Evolutionary conservation across 2,329 filamentous ascomycete genomes (phyloP), one percentile per base, ranked within the genome.

Genomic region (Trichothecium sympodiale): DNA sequence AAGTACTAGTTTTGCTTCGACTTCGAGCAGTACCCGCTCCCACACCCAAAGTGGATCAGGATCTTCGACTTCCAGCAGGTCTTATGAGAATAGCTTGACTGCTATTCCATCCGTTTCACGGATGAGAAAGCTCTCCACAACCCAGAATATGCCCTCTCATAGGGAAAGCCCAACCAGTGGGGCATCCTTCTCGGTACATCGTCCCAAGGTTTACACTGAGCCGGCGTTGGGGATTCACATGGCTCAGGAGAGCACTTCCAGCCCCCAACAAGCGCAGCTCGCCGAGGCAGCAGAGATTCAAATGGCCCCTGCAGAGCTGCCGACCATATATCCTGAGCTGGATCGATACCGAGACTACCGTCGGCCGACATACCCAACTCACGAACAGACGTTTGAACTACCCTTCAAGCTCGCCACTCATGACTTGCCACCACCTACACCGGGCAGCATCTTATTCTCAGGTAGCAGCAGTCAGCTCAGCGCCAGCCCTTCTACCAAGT

Each of bases 401-500:
- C 69, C 69, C 4, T 71, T 72, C 44, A 69, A 69, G 29, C 54
- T 80, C 16, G 65, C 75, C 20, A 80, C 76, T 3, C 72, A 81
- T 36, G 70, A 81, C 45, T 61, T 81, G 5, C 74, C 77, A n/a
- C 74, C 77, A 6, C 76, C 76, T 8, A 79, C 76, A 5, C 77
- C 79, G 8, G 53, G 46, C 13, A 61, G 56, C 18, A 31, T 54
- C n/a, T 59, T 74, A 7, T 77, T 80, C 35, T 77, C 74, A 0
- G 69, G 69, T 29, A 67, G 61, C 14, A 72, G 68, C 49, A 75
- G 68, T 42, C 65, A 71, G 41, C 39, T 65, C 29, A 73, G 72
- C 54, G 71, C 67, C 3, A 86, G 80, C 39, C 80, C 82, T 27
- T 87, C 82, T 4, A 86, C 83, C 2, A 67, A 78, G 41, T 86